Base-by-base conservation (phyloP, 495 filamentous ascomycete genomes). In the Oleoguttula mirabilis region DNA sequence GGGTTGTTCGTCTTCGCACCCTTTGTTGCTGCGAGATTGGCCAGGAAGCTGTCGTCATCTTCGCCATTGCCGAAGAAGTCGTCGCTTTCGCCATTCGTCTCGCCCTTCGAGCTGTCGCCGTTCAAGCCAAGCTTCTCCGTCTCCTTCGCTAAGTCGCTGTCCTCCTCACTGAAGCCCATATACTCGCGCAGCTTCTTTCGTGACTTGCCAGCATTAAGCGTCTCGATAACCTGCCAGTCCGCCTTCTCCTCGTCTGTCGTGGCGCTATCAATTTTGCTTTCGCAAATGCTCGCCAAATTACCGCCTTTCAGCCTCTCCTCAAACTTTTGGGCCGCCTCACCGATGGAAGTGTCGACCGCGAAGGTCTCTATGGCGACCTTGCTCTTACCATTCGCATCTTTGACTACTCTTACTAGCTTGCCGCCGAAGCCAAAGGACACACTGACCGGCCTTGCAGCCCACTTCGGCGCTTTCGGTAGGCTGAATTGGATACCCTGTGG, bases 361-460 rank as follows among this genome's bases (percentile, higher is more conserved):
- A 94, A 94, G 10, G 72, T 73, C 0, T 80, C 84, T 39, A 99
- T 88, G 53, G 73, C 75, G 36, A 96, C 70, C 57, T 75, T 85
- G 2, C 88, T 94, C 10, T 73, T 74, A 41, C 77, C 67, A 3
- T 66, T 62, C 27, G 79, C 71, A 44, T 79, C 68, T 39, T 61
- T 59, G 30, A 72, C 72, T 50, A 96, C 80, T 34, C 75, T 83
- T 16, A 95, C 74, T 1, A 99, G 68, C 63, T 94, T 90, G 22
- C 90, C 90, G 37, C 90, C 90, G 60, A 95, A 99, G 3, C 88
- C 90, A 63, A 99, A 99, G 0, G 88, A 84, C 16, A 80, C 88
- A 48, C 84, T 81, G 40, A 78, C 77, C 7, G 92, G 87, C 24
- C 80, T 70, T 61, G 93, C 79, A 15, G 93, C 64, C 90, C 90